Base-by-base conservation (phyloP, 305 asterid genomes). In the Rubia tinctorum region DNA sequence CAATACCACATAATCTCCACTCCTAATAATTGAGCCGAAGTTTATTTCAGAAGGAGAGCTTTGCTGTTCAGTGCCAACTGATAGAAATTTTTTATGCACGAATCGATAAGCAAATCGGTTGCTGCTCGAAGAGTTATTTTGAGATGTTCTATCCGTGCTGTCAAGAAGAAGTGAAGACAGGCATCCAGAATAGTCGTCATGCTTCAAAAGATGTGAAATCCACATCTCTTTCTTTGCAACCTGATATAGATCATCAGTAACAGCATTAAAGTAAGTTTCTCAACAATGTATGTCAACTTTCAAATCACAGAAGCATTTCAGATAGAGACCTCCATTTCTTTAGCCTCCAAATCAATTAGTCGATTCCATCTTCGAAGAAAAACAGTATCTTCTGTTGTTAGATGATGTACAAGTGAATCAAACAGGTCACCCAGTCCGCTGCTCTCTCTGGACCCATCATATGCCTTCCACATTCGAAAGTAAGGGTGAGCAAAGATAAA, bases 1-100 rank as follows among this genome's bases (percentile, higher is more conserved):
- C 49, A 69, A 71, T 88, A 95, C 99, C 97, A 95, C 99, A 80
- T 95, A 92, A 81, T 95, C 99, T 66, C 99, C 99, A 72, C 44
- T 87, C 80, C 78, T 86, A 79, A 92, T 86, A 27, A 73, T 80
- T 74, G 82, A 72, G 75, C 78, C 85, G 59, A 88, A 76, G 68
- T 69, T 77, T 51, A 59, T 68, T 55, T 75, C 82, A 58, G 84
- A 80, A 79, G 83, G 81, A 75, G 88, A 80, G 55, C 71, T 82
- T 76, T 78, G 76, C 51, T 70, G 49, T 53, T 55, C 65, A 70
- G 27, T 9, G 65, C 51, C 73, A 34, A 70, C 51, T 72, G 75
- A 78, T 71, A 81, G 80, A 63, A 73, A 75, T 80, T 79, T 83
- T 79, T 40, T 91, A 69, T 66, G 87, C 72, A 86, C 88, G 81